Evolutionary conservation across 129 eudicot species (phyloP), one percentile per base, ranked within the genome.

Genomic region (Tanacetum coccineum): DNA sequence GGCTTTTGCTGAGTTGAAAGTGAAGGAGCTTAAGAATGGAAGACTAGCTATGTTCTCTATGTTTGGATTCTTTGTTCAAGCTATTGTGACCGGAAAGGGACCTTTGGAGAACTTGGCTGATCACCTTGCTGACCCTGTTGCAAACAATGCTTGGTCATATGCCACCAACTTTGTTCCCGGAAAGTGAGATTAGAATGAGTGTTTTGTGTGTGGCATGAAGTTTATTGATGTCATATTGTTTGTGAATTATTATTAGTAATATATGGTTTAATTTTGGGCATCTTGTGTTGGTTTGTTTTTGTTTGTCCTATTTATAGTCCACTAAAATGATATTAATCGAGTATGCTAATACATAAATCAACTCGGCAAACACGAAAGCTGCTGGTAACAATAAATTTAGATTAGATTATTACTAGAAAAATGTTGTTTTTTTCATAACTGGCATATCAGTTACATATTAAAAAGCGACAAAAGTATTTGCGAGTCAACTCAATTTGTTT

Each of bases 51-150:
- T 86, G 92, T 86, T 86, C 71, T 82, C 92, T 15, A 86, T 86
- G 87, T 86, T 86, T 52, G 88, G 92, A 2, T 86, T 82, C 76
- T 86, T 86, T 57, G 91, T 85, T 62, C 88, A 86, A 75, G 93
- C 86, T 55, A 86, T 86, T 57, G 88, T 86, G 7, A 86, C 88
- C 17, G 88, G 93, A 71, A 86, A 86, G 84, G 93, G 93, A 7
- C 88, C 91, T 15, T 82, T 86, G 84, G 92, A 86, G 68, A 86
- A 86, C 72, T 49, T 82, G 1, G 91, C 87, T 13, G 91, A 85
- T 70, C 91, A 82, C 70, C 84, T 85, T 40, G 77, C 91, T 12
- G 88, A 86, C 71, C 92, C 92, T 0, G 92, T 86, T 20, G 82
- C 76, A 74, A 86, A 86, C 83, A 84, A 84, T 22, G 85, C 89